A percentile compares a stretch with the other conserved stretches of the same genome.
Evolutionary conservation across 345 rosid species (phyloP).

Genomic region (Eucalyptus melliodora): DNA sequence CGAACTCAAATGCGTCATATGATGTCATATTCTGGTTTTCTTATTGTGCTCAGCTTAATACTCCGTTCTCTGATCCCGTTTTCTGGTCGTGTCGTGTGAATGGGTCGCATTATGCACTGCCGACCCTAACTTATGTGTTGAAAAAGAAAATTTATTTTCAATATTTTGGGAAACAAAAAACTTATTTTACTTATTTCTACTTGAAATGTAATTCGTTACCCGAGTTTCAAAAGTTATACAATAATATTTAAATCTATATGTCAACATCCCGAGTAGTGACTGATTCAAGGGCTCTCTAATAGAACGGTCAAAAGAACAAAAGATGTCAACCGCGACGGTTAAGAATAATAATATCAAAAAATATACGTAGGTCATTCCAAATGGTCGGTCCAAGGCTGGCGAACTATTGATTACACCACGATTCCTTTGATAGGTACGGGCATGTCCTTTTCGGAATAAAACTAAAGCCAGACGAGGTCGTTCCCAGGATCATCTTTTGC

Average conservation of each 20-base stretch:
- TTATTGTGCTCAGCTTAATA: too few species aligned
- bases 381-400: neutral
- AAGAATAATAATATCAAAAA: neutral
- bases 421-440: neutral
- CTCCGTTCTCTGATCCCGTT: fast-evolving
- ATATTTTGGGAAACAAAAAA: neutral
- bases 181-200: fast-evolving
- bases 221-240: neutral
- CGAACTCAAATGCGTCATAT: neutral
- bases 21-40: neutral
- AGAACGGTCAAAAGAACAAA: neutral
- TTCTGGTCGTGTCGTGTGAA: neutral
- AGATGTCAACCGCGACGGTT: fast-evolving
- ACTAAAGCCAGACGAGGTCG: neutral
- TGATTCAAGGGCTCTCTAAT: neutral
- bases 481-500: neutral
- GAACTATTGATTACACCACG: neutral
- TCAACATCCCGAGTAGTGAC: neutral
- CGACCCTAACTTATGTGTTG: fast-evolving
- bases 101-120: fast-evolving
- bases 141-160: neutral
- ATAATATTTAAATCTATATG: neutral
- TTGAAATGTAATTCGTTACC: fast-evolving
- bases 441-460: neutral
- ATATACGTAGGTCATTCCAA: neutral